Evolutionary conservation across 169 alveolate species (phyloP).

Genomic region (Perkinsus chesapeaki): DNA sequence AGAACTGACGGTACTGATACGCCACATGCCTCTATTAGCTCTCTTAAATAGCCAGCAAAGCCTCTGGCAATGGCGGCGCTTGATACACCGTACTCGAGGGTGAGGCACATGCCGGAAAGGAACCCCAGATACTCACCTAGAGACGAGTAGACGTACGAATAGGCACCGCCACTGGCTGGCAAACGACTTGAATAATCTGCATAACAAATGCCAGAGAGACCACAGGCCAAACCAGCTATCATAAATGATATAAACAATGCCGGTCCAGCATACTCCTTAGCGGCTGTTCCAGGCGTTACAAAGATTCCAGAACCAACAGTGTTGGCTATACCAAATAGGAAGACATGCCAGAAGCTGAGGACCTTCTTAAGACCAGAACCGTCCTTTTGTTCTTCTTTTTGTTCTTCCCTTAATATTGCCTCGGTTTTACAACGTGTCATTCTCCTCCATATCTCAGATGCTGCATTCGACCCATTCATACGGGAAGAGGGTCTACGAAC

Average conservation of each 20-base stretch:
- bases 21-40: not conserved
- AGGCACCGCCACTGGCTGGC: not conserved
- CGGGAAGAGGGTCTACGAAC: not conserved
- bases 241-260: not conserved
- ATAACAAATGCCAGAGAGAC: not conserved
- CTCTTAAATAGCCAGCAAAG: not conserved
- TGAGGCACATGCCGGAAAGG: not conserved
- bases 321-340: not conserved
- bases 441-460: not conserved
- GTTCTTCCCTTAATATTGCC: not conserved
- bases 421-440: not conserved
- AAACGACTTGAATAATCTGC: not conserved
- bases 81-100: not conserved
- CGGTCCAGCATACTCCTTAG: not conserved
- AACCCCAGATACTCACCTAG: not conserved
- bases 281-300: not conserved
- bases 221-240: not conserved
- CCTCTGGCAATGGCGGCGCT: not conserved
- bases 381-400: not conserved
- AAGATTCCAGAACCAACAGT: not conserved
- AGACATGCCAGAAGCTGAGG: not conserved
- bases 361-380: not conserved
- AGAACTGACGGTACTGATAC: not conserved
- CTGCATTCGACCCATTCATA: not conserved
- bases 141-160: not conserved